Evolutionary conservation across 768 basidiomycete species (phyloP).

Genomic region (Kwoniella europaea): DNA sequence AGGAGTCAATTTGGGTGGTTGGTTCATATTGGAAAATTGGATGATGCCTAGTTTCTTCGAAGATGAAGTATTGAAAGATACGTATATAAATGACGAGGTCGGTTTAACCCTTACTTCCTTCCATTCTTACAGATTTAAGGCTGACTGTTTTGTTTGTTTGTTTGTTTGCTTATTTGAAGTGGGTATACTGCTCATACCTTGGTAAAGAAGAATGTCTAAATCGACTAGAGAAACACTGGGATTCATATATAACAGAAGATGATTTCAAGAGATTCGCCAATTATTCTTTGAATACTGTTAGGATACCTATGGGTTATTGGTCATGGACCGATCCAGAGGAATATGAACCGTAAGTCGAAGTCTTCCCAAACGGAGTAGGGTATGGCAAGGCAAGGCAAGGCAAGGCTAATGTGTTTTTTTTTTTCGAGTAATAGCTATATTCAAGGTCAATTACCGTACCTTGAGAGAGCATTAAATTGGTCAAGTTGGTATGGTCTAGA

Average conservation of each 20-base stretch:
- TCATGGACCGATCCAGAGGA: slow-evolving; percentile 39
- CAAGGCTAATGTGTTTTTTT: neutral
- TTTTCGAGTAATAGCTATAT: slow-evolving; percentile 24
- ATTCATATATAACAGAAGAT: slow-evolving; percentile 49
- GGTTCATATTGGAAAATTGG: slow-evolving; percentile 53
- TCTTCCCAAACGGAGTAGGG: neutral
- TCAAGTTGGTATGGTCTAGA: slow-evolving; percentile 46
- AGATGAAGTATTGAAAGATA: slow-evolving; percentile 26
- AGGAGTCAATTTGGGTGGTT: slow-evolving; percentile 51
- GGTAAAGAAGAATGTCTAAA: slow-evolving; percentile 37
- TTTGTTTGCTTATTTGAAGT: slow-evolving; percentile 9
- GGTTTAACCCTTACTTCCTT: slow-evolving; percentile 6
- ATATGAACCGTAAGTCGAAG: slow-evolving; percentile 38
- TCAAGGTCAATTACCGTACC: slow-evolving; percentile 43
- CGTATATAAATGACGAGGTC: slow-evolving; percentile 37
- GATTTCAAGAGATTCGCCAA: slow-evolving; percentile 46
- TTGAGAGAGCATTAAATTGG: slow-evolving; percentile 49
- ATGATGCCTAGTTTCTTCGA: slow-evolving; percentile 49
- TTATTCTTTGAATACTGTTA: slow-evolving; percentile 46
- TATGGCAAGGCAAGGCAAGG: no score
- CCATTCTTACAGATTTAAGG: neutral
- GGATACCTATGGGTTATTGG: slow-evolving; percentile 54
- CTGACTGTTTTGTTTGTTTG: neutral
- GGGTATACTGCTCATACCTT: slow-evolving; percentile 40
- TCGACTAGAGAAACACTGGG: slow-evolving; percentile 46